phyloP scores from a whole-genome alignment of 495 filamentous ascomycete genomes.

The Lophium mytilinum region DNA sequence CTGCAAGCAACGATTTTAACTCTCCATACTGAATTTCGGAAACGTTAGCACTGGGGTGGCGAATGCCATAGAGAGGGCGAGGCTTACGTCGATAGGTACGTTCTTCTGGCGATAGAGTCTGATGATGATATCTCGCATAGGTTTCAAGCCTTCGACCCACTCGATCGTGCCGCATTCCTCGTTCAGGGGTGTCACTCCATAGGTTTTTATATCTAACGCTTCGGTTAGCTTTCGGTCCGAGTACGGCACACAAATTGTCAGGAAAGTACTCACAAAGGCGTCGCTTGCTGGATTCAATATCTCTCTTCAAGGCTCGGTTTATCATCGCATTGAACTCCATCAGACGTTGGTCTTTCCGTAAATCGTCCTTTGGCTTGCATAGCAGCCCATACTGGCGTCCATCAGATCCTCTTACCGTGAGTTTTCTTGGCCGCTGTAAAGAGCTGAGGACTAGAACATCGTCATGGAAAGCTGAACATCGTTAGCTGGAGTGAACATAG shows the following conservation, averaged over 20 bases:
- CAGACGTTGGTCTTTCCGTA: slow-evolving; percentile 90
- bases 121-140: slow-evolving; percentile 84
- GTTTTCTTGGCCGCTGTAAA: slow-evolving; percentile 83
- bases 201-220: slow-evolving; percentile 70
- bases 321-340: slow-evolving; percentile 99
- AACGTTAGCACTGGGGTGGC: not conserved
- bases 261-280: slow-evolving; percentile 43
- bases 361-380: slow-evolving; percentile 96
- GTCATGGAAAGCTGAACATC: slow-evolving; percentile 54
- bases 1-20: slow-evolving; percentile 48
- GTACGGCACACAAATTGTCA: not conserved
- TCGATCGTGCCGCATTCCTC: slow-evolving; percentile 97
- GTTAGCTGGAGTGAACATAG: not conserved
- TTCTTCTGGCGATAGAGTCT: slow-evolving; percentile 64
- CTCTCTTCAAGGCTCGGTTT: slow-evolving; percentile 82
- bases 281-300: slow-evolving; percentile 80
- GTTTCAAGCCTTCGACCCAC: slow-evolving; percentile 96
- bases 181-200: slow-evolving; percentile 90
- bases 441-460: slow-evolving; percentile 85
- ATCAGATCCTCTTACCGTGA: slow-evolving; percentile 81
- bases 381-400: slow-evolving; percentile 80
- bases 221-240: not conserved
- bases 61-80: slow-evolving; percentile 21
- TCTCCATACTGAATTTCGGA: slow-evolving; percentile 40
- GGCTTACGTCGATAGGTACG: slow-evolving; percentile 40